Conservation (phyloP, 139 green algal species). For the Ettlia oleoabundans region DNA sequence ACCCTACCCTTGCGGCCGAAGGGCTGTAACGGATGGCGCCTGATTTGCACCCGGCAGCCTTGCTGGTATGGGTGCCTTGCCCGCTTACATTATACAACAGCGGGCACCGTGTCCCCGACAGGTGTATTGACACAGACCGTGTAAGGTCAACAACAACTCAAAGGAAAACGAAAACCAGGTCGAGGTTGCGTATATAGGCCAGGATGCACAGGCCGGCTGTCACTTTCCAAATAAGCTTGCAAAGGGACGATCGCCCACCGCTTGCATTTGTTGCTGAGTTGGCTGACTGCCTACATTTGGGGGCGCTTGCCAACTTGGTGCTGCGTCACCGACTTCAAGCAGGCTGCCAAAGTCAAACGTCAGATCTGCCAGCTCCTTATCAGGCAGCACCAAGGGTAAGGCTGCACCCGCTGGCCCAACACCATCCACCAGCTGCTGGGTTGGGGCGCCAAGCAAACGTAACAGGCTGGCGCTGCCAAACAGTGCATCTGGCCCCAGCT, state of each 20-base stretch:
- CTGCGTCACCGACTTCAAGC: slow-evolving; percentile 18
- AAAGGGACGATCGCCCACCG: slow-evolving; percentile 10
- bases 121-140: too few species aligned
- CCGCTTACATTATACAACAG: too few species aligned
- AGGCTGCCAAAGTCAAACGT: slow-evolving; percentile 29
- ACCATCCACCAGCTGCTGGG: neutral
- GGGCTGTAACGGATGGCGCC: too few species aligned
- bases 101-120: too few species aligned
- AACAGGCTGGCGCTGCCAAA: slow-evolving; percentile 20
- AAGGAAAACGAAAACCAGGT: too few species aligned
- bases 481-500: too few species aligned
- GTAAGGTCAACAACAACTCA: too few species aligned
- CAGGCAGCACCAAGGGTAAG: neutral
- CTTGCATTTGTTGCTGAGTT: neutral
- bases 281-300: neutral
- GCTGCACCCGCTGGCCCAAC: neutral
- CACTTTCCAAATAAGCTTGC: slow-evolving; percentile 16
- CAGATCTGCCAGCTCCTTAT: slow-evolving; percentile 10
- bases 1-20: too few species aligned
- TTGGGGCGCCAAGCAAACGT: neutral
- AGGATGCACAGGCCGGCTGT: too few species aligned
- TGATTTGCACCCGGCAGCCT: too few species aligned
- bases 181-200: too few species aligned
- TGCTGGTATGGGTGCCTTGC: too few species aligned
- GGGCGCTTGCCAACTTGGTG: slow-evolving; percentile 6